Conservation (phyloP, 495 filamentous ascomycete genomes). For the Haplographium delicatum region DNA sequence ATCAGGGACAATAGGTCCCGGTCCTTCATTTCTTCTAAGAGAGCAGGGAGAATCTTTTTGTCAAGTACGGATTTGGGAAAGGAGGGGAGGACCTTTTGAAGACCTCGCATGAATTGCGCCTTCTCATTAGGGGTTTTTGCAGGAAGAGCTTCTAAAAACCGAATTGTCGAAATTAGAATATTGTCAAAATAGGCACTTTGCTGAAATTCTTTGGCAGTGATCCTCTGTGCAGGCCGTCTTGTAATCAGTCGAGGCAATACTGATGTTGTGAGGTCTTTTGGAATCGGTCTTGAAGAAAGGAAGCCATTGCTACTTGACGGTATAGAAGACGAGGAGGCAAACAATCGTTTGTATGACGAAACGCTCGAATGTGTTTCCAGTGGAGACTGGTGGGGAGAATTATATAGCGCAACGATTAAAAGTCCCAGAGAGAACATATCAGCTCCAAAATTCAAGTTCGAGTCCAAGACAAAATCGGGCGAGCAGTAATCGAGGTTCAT, state of each 20-base stretch:
- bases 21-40: constrained; percentile 91
- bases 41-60: constrained; percentile 82
- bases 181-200: constrained; percentile 94
- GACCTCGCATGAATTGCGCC: constrained; percentile 80
- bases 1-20: constrained; percentile 76
- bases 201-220: constrained; percentile 89
- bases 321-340: constrained; percentile 67
- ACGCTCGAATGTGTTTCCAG: constrained; percentile 72
- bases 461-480: constrained; percentile 89
- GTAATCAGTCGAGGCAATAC: constrained; percentile 83
- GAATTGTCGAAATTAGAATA: constrained; percentile 89
- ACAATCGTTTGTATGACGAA: constrained; percentile 75
- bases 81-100: constrained; percentile 78
- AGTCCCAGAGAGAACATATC: constrained; percentile 94
- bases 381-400: constrained; percentile 83
- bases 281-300: constrained; percentile 69
- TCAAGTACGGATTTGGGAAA: constrained; percentile 92
- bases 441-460: constrained; percentile 67
- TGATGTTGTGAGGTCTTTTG: constrained; percentile 65
- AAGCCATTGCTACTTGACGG: constrained; percentile 79
- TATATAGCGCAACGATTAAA: constrained; percentile 84
- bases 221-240: constrained; percentile 73
- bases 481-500: constrained; percentile 89
- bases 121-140: constrained; percentile 91
- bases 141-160: constrained; percentile 84